Conservation (phyloP, 73 alveolate species). For the Symbiodinium natans region DNA sequence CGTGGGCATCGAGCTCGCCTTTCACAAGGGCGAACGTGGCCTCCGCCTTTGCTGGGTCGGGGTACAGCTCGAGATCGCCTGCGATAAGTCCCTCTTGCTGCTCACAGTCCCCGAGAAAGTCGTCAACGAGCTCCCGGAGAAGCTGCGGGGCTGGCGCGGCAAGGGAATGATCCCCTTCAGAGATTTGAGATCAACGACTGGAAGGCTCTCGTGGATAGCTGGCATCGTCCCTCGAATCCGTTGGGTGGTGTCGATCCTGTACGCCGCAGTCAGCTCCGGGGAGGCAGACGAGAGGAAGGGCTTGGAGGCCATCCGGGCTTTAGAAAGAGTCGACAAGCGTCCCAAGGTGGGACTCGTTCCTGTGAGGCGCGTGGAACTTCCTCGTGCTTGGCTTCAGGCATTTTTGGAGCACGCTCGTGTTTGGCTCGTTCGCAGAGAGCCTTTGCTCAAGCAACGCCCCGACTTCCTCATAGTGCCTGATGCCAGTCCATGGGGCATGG, state of each 20-base stretch:
- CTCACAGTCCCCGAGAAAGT: neutral
- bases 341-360: neutral
- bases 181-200: neutral
- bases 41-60: neutral
- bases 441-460: neutral
- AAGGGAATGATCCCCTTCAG: neutral
- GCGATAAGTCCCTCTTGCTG: neutral
- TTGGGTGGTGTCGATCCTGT: neutral
- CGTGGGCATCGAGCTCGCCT: slow-evolving; percentile 8
- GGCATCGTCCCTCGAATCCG: neutral
- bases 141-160: neutral
- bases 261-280: neutral
- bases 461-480: neutral
- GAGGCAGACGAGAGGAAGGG: neutral
- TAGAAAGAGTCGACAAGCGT: neutral
- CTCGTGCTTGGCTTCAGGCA: neutral
- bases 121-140: neutral
- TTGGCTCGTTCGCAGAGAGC: neutral
- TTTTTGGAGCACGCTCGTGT: neutral
- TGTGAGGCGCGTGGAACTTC: neutral
- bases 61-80: neutral
- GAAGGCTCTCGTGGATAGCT: neutral
- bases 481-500: neutral
- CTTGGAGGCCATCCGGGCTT: neutral
- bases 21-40: neutral